These are phyloP conservation scores for Prunella vulgaris DNA, from an alignment of 257 asterid species.

Conservation along the genomic window DNA sequence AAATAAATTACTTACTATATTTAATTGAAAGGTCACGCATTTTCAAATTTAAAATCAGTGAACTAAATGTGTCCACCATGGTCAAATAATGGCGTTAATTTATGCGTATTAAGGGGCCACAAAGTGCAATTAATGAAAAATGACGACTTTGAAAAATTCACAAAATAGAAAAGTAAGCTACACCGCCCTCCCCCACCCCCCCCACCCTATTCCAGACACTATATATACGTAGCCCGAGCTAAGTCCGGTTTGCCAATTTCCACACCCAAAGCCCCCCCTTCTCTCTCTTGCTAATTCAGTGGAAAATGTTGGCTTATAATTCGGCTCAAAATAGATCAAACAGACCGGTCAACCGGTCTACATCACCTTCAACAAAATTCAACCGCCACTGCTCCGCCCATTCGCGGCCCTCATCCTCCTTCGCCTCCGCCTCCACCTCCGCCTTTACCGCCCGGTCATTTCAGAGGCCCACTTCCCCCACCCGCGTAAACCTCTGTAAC, in stretches of 20 bases:
- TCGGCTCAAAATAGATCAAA: conserved; percentile 29
- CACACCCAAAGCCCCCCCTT: conserved; percentile 9
- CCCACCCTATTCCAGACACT: conserved; percentile 11
- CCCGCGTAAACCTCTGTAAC: conserved; percentile 18
- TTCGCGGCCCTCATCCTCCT: conserved; percentile 18
- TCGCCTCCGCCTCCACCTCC: conserved; percentile 21
- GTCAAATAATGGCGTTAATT: no score
- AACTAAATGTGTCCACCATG: no score
- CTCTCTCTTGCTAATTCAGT: background rate
- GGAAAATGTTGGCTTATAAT: conserved; percentile 26
- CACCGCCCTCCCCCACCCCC: background rate
- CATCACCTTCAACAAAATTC: conserved; percentile 25
- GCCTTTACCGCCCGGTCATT: conserved; percentile 27
- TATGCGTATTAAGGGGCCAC: conserved; percentile 20
- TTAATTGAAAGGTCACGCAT: no score
- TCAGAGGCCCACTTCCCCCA: conserved; percentile 18
- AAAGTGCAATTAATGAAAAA: conserved; percentile 18
- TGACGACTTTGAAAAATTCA: background rate
- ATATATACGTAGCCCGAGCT: conserved; percentile 42
- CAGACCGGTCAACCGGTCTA: conserved; percentile 41
- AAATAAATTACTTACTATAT: no score
- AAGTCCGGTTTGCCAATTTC: conserved; percentile 30
- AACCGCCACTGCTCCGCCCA: conserved; percentile 22
- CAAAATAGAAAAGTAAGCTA: conserved; percentile 7
- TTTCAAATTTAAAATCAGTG: no score